Conservation (phyloP, 768 basidiomycete species). For the Porpolomopsis calyptriformis region DNA sequence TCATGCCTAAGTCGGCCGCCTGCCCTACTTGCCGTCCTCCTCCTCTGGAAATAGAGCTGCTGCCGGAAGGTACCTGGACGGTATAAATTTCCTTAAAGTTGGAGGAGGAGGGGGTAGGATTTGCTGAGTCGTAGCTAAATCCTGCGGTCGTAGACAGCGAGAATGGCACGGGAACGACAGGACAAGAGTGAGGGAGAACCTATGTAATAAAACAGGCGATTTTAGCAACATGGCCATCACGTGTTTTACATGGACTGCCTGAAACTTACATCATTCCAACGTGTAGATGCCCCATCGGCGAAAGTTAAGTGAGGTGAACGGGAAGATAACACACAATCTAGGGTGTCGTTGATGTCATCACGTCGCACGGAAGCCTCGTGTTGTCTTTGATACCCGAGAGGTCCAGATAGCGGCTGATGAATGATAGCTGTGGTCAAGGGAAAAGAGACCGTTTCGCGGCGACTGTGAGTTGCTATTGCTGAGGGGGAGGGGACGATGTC, state of each 20-base stretch:
- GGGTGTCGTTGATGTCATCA: neutral
- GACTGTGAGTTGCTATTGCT: conserved; percentile 11
- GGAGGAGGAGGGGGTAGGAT: neutral
- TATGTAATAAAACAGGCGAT: neutral
- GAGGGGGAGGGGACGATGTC: neutral
- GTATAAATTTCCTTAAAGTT: conserved; percentile 1
- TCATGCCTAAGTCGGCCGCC: conserved; percentile 6
- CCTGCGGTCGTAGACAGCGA: neutral
- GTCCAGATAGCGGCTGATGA: conserved; percentile 1
- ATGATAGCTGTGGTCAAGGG: conserved; percentile 15
- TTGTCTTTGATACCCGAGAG: neutral
- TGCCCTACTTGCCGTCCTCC: neutral
- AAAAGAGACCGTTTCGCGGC: conserved; percentile 23
- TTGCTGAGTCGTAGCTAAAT: neutral
- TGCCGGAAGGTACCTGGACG: neutral
- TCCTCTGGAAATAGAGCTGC: neutral
- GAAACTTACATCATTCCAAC: conserved; percentile 3
- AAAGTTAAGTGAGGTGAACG: neutral
- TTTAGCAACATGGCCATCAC: neutral
- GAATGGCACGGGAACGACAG: neutral
- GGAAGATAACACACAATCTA: neutral
- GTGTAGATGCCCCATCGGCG: neutral
- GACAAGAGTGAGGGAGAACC: neutral
- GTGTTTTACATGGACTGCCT: neutral
- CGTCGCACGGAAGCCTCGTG: conserved; percentile 1